Percentiles rank a stretch among this genome's conserved stretches.
Conservation (phyloP, 164 flowering plant genomes). For the Santalum album region DNA sequence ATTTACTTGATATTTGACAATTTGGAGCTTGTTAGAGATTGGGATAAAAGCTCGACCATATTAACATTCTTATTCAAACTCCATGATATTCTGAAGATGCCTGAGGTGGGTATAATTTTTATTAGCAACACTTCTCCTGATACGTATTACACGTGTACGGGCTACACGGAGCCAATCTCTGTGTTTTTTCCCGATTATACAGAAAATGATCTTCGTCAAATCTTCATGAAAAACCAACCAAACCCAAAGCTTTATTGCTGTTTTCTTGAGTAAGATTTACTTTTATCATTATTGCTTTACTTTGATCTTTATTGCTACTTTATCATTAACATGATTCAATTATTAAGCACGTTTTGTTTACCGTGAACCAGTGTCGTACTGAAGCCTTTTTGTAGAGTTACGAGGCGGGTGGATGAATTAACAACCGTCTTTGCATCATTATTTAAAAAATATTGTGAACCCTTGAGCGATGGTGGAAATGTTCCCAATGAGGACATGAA, state of each 20-base stretch:
- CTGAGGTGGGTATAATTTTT: slow-evolving; percentile 75
- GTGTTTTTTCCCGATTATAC: slow-evolving; percentile 65
- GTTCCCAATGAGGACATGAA: slow-evolving; percentile 59
- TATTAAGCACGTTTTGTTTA: slow-evolving; percentile 7
- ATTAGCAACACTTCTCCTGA: slow-evolving; percentile 68
- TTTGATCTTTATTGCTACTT: neutral
- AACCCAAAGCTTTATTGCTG: slow-evolving; percentile 65
- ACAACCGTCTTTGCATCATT: slow-evolving; percentile 47
- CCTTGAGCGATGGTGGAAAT: slow-evolving; percentile 38
- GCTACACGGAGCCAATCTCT: slow-evolving; percentile 57
- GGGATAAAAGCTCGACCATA: slow-evolving; percentile 72
- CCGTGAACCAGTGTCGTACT: slow-evolving; percentile 50
- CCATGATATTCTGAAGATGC: slow-evolving; percentile 51
- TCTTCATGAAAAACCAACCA: slow-evolving; percentile 57
- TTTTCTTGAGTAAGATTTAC: slow-evolving; percentile 71
- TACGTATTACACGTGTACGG: slow-evolving; percentile 52
- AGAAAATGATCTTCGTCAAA: slow-evolving; percentile 64
- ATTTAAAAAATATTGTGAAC: slow-evolving; percentile 64
- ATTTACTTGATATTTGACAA: slow-evolving; percentile 76
- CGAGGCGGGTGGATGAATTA: slow-evolving; percentile 68
- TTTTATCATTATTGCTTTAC: neutral
- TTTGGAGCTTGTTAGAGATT: slow-evolving; percentile 64
- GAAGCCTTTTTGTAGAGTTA: slow-evolving; percentile 67
- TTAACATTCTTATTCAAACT: slow-evolving; percentile 64
- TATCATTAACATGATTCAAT: neutral